Evolutionary conservation across 495 filamentous ascomycete genomes (phyloP).

Genomic region (Acidomyces sp.): DNA sequence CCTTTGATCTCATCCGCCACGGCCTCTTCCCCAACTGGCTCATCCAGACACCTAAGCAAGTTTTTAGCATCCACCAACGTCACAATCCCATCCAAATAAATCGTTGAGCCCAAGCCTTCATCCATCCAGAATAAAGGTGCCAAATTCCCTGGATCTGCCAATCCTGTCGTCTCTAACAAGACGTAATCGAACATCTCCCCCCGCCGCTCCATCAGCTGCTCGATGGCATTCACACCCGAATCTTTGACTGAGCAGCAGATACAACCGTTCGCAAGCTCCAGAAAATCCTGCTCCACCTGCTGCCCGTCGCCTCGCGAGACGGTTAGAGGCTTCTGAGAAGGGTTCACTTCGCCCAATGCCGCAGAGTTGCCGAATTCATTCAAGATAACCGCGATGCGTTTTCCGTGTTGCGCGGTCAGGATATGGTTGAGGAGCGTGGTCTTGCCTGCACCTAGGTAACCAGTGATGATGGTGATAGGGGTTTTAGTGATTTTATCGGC

Average conservation of each 20-base stretch:
- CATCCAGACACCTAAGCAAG: slow-evolving; percentile 65
- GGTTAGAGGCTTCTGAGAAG: slow-evolving; percentile 86
- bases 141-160: slow-evolving; percentile 91
- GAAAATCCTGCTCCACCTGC: slow-evolving; percentile 86
- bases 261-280: slow-evolving; percentile 91
- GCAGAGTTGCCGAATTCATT: slow-evolving; percentile 46
- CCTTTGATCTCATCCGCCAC: slow-evolving; percentile 2
- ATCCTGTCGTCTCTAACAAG: slow-evolving; percentile 86
- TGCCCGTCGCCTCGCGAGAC: slow-evolving; percentile 71
- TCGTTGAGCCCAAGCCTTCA: slow-evolving; percentile 80
- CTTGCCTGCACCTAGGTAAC: slow-evolving; percentile 93
- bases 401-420: slow-evolving; percentile 81
- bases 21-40: slow-evolving; percentile 44
- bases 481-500: slow-evolving; percentile 49
- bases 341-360: too few species aligned
- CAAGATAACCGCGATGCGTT: slow-evolving; percentile 93
- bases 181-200: slow-evolving; percentile 89
- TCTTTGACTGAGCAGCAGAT: slow-evolving; percentile 98
- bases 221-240: slow-evolving; percentile 79
- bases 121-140: slow-evolving; percentile 97
- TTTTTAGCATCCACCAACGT: slow-evolving; percentile 95
- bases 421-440: slow-evolving; percentile 95
- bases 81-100: slow-evolving; percentile 93
- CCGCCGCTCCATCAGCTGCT: slow-evolving; percentile 87
- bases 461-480: slow-evolving; percentile 90